Base-by-base conservation (phyloP, 495 filamentous ascomycete genomes). In the Lepidopterella palustris region DNA sequence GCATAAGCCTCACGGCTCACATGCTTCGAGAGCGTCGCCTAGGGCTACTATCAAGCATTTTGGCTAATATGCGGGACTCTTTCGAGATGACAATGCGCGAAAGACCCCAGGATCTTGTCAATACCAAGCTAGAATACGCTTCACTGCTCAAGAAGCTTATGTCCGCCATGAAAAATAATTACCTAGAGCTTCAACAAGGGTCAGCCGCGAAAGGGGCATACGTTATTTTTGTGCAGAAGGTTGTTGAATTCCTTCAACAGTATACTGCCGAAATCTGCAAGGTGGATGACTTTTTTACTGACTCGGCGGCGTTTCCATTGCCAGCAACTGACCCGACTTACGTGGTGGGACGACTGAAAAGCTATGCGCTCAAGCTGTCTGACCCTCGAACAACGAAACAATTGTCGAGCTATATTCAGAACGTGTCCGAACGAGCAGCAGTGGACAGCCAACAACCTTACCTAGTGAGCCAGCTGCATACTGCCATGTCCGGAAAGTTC, bases 151-250 rank as follows among this genome's bases (percentile, higher is more conserved):
- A 77, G 55, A 66, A 64, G 24, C 62, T 88, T 62, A 88, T 88
- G 85, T 72, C 69, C 10, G 74, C 82, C 0, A 89, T 89, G 87
- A 87, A 85, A 64, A 71, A 71, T 21, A 87, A 87, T 59, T 88
- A 87, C 57, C 77, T 81, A 57, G 83, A 87, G 63, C 72, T 84
- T 24, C 76, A 77, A 5, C 75, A 73, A 45, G 40, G 70, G 20
- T 59, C 70, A 23, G 59, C 67, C 25, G 72, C 69, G 9, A 73
- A 76, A 49, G 79, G 82, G n/a, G 74, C 77, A 6, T 89, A 88
- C 70, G 81, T 87, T 15, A 74, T 78, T 21, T 88, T 89, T 63
- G 83, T 87, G 13, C 86, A 89, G 40, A 68, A 72, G 5, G 73
- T 89, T 13, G 78, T 89, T 11, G 76, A 80, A 53, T 80, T 81